A percentile compares a stretch with the other conserved stretches of the same genome.
Conservation (phyloP, 2,329 filamentous ascomycete genomes). For the Penicillium sp. region DNA sequence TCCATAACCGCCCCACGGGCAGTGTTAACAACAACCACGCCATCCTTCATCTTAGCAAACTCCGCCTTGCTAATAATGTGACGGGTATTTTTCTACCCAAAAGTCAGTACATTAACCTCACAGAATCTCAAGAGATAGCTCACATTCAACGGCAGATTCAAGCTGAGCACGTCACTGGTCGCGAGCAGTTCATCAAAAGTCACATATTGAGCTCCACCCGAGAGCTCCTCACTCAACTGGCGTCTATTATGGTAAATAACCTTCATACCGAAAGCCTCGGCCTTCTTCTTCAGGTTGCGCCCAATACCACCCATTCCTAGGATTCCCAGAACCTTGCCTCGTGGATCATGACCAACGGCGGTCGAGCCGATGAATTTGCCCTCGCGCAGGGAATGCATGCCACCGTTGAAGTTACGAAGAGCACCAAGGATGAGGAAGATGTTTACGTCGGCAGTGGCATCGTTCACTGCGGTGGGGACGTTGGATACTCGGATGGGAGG, state of each 20-base stretch:
- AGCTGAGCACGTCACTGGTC: conserved; percentile 72
- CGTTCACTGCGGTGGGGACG: conserved; percentile 76
- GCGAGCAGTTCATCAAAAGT: conserved; percentile 70
- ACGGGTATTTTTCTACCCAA: conserved; percentile 60
- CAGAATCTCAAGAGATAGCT: conserved; percentile 34
- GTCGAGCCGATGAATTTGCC: conserved; percentile 66
- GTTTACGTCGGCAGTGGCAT: conserved; percentile 77
- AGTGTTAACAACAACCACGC: conserved; percentile 77
- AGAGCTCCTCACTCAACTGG: conserved; percentile 55
- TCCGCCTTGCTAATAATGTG: conserved; percentile 73
- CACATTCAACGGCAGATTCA: conserved; percentile 81
- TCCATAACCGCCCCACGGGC: conserved; percentile 81
- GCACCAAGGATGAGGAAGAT: conserved; percentile 82
- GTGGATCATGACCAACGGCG: conserved; percentile 69
- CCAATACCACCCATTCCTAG: conserved; percentile 87
- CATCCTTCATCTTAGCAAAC: conserved; percentile 75
- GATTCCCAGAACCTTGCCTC: conserved; percentile 77
- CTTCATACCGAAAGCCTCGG: conserved; percentile 72
- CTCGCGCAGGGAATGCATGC: conserved; percentile 65
- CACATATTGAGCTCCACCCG: conserved; percentile 48
- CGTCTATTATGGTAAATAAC: conserved; percentile 74
- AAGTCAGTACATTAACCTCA: neutral
- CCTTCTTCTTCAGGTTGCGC: conserved; percentile 72
- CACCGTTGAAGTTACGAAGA: conserved; percentile 68
- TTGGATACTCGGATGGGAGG: conserved; percentile 70